phyloP scores from a whole-genome alignment of 805 yeast genomes.

The Candida arabinofermentans region DNA sequence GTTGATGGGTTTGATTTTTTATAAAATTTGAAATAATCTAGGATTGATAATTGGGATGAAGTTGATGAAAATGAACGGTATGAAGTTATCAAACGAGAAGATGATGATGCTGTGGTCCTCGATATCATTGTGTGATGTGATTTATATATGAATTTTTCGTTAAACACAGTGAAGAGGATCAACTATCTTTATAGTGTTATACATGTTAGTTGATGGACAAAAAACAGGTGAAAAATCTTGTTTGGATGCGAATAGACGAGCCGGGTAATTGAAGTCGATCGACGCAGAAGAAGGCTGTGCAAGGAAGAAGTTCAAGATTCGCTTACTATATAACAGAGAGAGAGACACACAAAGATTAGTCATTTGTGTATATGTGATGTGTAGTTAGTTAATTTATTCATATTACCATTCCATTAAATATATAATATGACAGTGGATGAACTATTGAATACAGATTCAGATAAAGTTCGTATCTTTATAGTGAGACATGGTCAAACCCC shows the following conservation, averaged over 20 bases:
- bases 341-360: not conserved
- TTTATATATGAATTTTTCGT: no score
- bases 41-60: conserved; percentile 14
- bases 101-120: not conserved
- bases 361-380: not conserved
- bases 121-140: not conserved
- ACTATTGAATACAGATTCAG: conserved; percentile 15
- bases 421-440: conserved; percentile 17
- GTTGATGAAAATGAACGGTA: conserved; percentile 1
- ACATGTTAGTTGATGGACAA: no score
- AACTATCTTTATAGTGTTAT: no score
- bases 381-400: not conserved
- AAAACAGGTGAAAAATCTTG: no score
- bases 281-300: no score
- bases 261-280: not conserved
- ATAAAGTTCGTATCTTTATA: conserved; percentile 41
- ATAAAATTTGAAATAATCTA: conserved; percentile 32
- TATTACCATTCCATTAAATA: not conserved
- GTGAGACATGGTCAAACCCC: conserved; percentile 86
- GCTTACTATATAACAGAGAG: no score
- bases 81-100: not conserved
- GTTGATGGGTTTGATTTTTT: conserved; percentile 17
- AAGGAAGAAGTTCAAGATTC: no score
- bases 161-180: no score
- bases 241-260: no score